Percentiles rank a stretch among this genome's conserved stretches.
Conservation (phyloP, 306 rosid genomes). For the Neltuma alba region DNA sequence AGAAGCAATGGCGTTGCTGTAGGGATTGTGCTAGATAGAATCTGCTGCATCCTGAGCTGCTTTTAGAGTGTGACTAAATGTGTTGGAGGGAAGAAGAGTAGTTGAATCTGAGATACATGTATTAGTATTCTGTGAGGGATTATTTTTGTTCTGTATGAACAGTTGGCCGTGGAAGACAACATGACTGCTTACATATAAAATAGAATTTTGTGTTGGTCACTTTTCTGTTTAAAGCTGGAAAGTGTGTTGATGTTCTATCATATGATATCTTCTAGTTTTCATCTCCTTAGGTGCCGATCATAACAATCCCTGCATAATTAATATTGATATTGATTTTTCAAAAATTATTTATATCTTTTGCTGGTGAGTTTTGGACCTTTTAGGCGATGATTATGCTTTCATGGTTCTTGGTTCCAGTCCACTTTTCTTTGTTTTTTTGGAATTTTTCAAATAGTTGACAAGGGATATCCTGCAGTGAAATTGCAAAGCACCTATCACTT, state of each 20-base stretch:
- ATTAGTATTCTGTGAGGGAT: neutral
- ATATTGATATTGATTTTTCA: neutral
- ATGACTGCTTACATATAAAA: neutral
- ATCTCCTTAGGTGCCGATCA: neutral
- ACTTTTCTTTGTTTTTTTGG: conserved; percentile 3
- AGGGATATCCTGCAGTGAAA: conserved; percentile 58
- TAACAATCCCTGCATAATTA: neutral
- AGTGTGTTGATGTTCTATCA: neutral
- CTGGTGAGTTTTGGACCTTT: conserved; percentile 8
- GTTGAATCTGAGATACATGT: neutral
- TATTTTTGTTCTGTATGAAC: neutral
- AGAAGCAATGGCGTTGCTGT: neutral
- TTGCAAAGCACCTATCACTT: conserved; percentile 89
- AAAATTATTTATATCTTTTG: neutral
- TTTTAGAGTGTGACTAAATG: neutral
- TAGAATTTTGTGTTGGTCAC: neutral
- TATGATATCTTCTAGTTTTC: neutral
- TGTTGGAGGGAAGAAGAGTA: neutral
- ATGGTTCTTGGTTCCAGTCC: conserved; percentile 9
- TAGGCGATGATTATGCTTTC: conserved; percentile 9
- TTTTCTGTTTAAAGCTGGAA: neutral
- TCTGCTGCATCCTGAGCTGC: neutral
- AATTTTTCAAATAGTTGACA: neutral
- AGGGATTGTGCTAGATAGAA: neutral
- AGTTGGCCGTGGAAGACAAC: conserved; percentile 5